phyloP scores from a whole-genome alignment of 495 filamentous ascomycete species.

The Daldinia childiae region DNA sequence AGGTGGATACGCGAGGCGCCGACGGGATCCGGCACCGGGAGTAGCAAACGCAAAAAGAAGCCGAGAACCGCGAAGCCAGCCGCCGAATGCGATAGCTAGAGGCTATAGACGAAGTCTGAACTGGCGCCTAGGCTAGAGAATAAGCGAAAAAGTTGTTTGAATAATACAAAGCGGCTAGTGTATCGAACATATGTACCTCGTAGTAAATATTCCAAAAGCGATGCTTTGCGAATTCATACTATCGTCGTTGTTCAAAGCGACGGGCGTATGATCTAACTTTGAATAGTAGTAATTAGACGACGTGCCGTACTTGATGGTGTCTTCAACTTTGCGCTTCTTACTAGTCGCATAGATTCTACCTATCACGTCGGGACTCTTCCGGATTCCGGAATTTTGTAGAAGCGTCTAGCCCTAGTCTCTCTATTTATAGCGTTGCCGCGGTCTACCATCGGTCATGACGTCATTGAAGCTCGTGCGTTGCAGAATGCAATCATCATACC shows the following conservation, averaged over 20 bases:
- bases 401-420: slow-evolving; percentile 1
- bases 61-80: slow-evolving; percentile 46
- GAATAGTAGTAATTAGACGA: not conserved
- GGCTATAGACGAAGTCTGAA: slow-evolving; percentile 11
- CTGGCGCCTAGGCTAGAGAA: not conserved
- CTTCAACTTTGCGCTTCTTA: not conserved
- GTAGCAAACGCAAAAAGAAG: slow-evolving; percentile 54
- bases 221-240: not conserved
- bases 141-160: slow-evolving; percentile 8
- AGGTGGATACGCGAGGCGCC: slow-evolving; percentile 77
- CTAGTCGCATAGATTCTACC: not conserved
- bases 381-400: not conserved
- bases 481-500: not conserved
- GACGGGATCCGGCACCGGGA: slow-evolving; percentile 46
- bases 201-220: slow-evolving; percentile 9
- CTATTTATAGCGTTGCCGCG: not conserved
- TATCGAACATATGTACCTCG: slow-evolving; percentile 16
- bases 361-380: not conserved
- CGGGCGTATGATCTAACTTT: not conserved
- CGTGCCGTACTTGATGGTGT: not conserved
- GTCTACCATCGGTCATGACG: not conserved
- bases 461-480: slow-evolving; percentile 32
- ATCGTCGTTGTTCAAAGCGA: not conserved
- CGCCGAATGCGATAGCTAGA: slow-evolving; percentile 24
- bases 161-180: not conserved